phyloP scores from a whole-genome alignment of 257 asterid genomes.

The Voacanga thouarsii region DNA sequence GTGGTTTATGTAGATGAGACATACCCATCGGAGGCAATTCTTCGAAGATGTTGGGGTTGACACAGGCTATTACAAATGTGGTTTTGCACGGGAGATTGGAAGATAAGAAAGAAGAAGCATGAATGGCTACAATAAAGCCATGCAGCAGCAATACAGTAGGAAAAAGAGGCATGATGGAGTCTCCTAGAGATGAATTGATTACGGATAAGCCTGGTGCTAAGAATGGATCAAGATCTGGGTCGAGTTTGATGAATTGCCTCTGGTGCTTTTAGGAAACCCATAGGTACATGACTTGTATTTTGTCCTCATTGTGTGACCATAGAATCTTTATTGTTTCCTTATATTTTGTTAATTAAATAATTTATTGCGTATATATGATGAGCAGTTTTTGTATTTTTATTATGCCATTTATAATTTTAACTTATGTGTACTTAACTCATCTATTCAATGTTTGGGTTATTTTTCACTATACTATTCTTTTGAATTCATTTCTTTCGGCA shows the following conservation, averaged over 20 bases:
- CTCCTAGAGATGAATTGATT: conserved; percentile 53
- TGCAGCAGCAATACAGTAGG: conserved; percentile 39
- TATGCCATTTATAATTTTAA: not conserved
- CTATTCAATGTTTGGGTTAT: not conserved
- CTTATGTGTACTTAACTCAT: not conserved
- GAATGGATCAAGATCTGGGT: conserved; percentile 55
- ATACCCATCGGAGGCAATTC: conserved; percentile 87
- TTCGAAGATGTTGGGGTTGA: conserved; percentile 65
- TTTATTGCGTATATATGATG: not conserved
- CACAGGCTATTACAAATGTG: conserved; percentile 99
- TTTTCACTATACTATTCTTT: not conserved
- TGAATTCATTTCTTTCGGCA: not conserved
- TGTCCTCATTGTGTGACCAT: conserved; percentile 9
- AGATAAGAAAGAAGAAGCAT: conserved; percentile 83
- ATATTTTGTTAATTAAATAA: not conserved
- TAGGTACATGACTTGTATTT: conserved; percentile 45
- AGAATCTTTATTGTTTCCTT: not conserved
- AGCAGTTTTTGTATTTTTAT: not conserved
- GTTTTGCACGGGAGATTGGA: conserved; percentile 98
- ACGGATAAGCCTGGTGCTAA: conserved; percentile 51
- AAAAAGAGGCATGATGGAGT: conserved; percentile 45
- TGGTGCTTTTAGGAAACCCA: conserved; percentile 94
- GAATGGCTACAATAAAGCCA: conserved; percentile 56
- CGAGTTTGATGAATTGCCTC: conserved; percentile 93
- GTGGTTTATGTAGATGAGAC: conserved; percentile 64